Base-by-base conservation (phyloP, 2,329 filamentous ascomycete genomes). In the Phoma herbarum region DNA sequence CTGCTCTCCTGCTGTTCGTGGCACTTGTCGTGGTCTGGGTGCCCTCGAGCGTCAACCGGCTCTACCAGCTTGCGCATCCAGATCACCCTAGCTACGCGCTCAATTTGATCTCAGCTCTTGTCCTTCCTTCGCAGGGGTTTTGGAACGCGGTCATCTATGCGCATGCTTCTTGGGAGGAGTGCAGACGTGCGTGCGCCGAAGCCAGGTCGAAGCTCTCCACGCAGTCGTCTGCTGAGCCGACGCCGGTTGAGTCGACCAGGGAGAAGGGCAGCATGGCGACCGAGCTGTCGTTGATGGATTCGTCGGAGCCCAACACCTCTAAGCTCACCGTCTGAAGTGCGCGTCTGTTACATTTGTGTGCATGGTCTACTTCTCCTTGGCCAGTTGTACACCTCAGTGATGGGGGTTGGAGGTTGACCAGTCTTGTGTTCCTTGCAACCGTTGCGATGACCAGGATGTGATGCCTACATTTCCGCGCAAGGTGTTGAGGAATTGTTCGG, bases 121-220 rank as follows among this genome's bases (percentile, higher is more conserved):
- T 95, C 1, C 82, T 96, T 9, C 91, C 92, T 0, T 82, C 93
- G 0, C 92, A 96, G 72, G 92, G 92, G 0, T 90, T 93, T 69
- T 95, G 91, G 91, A 96, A 96, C 73, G 86, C 88, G 18, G 75
- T 90, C 57, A 92, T 96, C 65, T 96, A 95, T 76, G 78, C 87
- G 5, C 72, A 67, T 18, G 73, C 72, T 0, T 71, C 71, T 0
- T 72, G 70, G 61, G 37, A 60, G 0, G 74, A 75, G 39, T 73
- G 67, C 37, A 70, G 63, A 29, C 64, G 66, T 16, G 69, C 68
- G 5, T 60, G 60, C 10, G 47, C 45, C 14, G 54, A 59, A 25
- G 25, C 59, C 2, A 31, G 65, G 37, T 41, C 49, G 4, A 61
- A 51, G 29, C 1, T 70, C 5, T n/a, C 9, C n/a, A 48, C 29